Base-by-base conservation (phyloP, 169 alveolate genomes). In the Theileria annulata region DNA sequence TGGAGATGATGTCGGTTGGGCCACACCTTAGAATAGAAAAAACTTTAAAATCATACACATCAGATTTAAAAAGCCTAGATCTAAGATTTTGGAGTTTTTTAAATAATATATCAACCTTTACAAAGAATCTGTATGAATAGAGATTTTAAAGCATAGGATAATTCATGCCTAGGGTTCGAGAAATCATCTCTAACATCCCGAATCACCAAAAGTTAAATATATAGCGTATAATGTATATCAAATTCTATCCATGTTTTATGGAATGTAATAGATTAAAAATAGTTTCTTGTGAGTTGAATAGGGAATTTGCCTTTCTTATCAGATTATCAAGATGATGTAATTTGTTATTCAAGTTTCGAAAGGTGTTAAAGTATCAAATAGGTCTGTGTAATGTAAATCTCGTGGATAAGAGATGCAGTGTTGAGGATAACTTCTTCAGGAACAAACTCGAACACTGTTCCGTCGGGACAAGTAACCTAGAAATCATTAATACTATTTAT, bases 371-470 rank as follows among this genome's bases (percentile, higher is more conserved):
- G 30, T 12, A 84, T 71, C 59, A 84, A 77, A 70, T 70, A 84
- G 9, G 90, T 23, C 56, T 84, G 90, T 25, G 90, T 84, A 47
- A 84, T 77, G 79, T 77, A 84, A 37, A 77, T 69, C 71, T 76
- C 86, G 77, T 84, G 90, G 15, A 78, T 56, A 51, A 84, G 70
- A 21, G 90, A 74, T 49, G 90, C 80, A 1, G 74, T 68, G 74
- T 84, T 84, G 23, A 84, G 71, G 64, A 84, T 84, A 51, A 84
- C 75, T 68, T 84, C 90, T 59, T 84, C 90, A 0, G 90, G 90
- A 51, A 84, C 68, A 19, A 84, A 37, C 21, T 56, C 74, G 27
- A 77, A 60, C 19, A 35, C 47, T n/a, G 47, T 33, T 10, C 90
- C 90, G 48, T 77, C 78, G 1, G 87, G 86, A 28, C 78, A 68